Percentiles rank a stretch among this genome's conserved stretches.
Evolutionary conservation across 2,329 filamentous ascomycete species (phyloP).

Genomic region (Neofusicoccum parvum): DNA sequence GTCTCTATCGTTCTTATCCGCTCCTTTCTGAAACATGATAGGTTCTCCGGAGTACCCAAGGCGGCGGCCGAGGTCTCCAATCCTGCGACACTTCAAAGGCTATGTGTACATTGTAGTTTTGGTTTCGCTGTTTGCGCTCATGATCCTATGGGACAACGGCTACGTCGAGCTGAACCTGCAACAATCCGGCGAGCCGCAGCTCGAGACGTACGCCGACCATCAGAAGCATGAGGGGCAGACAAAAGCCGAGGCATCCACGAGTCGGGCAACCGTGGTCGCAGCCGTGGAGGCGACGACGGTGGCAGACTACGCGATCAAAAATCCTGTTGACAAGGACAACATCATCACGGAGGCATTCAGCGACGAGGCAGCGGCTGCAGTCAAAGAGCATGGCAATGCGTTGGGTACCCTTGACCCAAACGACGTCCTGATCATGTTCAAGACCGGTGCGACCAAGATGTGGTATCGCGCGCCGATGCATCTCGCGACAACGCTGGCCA

Average conservation of each 20-base stretch:
- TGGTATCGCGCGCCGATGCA: background rate
- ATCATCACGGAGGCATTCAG: background rate
- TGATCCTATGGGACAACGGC: background rate
- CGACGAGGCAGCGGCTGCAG: background rate
- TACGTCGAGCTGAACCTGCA: background rate
- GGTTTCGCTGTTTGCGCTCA: background rate
- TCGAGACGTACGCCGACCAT: too few species aligned
- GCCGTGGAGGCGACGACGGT: background rate
- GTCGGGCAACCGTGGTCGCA: background rate
- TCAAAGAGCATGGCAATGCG: background rate
- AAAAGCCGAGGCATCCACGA: background rate
- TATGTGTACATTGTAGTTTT: background rate
- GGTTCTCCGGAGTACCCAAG: background rate
- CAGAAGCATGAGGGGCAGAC: too few species aligned
- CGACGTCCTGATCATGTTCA: constrained; percentile 3
- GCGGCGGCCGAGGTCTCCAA: background rate
- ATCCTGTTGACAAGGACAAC: background rate
- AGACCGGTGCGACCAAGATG: constrained; percentile 3
- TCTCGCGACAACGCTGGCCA: background rate
- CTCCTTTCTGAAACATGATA: background rate
- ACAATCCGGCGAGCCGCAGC: too few species aligned
- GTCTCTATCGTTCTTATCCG: background rate
- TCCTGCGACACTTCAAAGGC: background rate
- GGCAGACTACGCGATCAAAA: background rate
- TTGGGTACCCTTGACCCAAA: background rate